Percentiles rank a stretch among this genome's conserved stretches.
Conservation (phyloP, 2,329 filamentous ascomycete species). For the Diaporthe nobilis region DNA sequence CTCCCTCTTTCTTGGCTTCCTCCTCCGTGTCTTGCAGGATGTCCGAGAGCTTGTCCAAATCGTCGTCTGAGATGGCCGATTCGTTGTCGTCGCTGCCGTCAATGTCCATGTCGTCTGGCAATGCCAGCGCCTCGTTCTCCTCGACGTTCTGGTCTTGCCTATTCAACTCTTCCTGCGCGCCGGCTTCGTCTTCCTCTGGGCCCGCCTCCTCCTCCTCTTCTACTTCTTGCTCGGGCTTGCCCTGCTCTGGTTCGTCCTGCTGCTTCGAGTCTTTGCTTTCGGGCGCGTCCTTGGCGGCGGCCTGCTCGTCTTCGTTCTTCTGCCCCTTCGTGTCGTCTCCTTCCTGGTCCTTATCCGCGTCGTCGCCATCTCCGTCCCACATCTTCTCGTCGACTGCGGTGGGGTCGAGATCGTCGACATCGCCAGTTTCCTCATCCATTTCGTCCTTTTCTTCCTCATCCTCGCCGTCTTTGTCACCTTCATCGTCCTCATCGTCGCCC, state of each 20-base stretch:
- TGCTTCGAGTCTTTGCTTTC: conserved; percentile 55
- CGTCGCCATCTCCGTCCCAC: conserved; percentile 90
- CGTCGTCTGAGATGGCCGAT: conserved; percentile 40
- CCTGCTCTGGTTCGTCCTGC: conserved; percentile 61
- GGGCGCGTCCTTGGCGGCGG: conserved; percentile 71
- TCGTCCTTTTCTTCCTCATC: conserved; percentile 78
- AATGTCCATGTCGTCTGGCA: conserved; percentile 50
- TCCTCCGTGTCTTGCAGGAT: conserved; percentile 47
- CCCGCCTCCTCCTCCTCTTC: conserved; percentile 60
- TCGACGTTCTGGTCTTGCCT: conserved; percentile 70
- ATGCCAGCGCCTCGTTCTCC: conserved; percentile 47
- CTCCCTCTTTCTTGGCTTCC: conserved; percentile 47
- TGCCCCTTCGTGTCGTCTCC: conserved; percentile 80
- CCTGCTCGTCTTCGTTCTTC: conserved; percentile 74
- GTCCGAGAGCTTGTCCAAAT: conserved; percentile 62
- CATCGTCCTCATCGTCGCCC: conserved; percentile 72
- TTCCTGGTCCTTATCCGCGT: conserved; percentile 86
- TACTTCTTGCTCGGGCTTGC: conserved; percentile 54
- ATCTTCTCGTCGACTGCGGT: conserved; percentile 97
- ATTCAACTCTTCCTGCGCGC: conserved; percentile 69
- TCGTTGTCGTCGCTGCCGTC: conserved; percentile 48
- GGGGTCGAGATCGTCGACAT: conserved; percentile 91
- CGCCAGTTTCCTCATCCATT: conserved; percentile 90
- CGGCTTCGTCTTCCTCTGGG: conserved; percentile 69
- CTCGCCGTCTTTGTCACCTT: conserved; percentile 73